Evolutionary conservation across 352 stramenopile species (phyloP), one percentile per base, ranked within the genome.

Genomic region (Pythium insidiosum): DNA sequence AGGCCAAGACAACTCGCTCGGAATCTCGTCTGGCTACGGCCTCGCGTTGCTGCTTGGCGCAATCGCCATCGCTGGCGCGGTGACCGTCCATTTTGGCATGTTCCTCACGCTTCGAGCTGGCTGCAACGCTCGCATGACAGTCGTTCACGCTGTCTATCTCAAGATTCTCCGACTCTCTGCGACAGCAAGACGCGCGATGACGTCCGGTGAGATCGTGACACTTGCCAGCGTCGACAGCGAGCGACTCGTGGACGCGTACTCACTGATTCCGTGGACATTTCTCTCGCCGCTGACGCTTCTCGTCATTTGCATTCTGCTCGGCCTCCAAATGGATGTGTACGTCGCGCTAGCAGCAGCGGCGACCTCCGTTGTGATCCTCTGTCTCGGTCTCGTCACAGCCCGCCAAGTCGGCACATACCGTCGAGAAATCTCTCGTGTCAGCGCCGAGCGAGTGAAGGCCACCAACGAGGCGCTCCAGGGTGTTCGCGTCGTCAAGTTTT

Each of bases 381-480:
- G 50, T 12, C 40, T 58, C 6, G 61, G 56, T 13, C 57, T 64
- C 20, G 52, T 42, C 11, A 72, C 64, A 4, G 71, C 66, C 0
- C 55, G 52, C 11, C 46, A 53, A 10, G 64, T 76, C 21, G 66
- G 66, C 5, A 38, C 40, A 3, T 73, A 73, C 34, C 47, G 62
- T 11, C 59, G 53, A 5, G 47, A 51, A 16, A 73, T 76, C 30
- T 63, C 61, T 0, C 45, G 42, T 2, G 47, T 73, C 16, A 68
- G 59, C 36, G 66, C 59, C 2, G 62, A 73, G 4, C 63, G 88
- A 5, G 73, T 97, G 19, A 91, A 93, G 55, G 77, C 93, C 43
- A 83, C 88, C 25, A 88, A 83, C 47, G 88, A 96, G 61, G 73
- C 89, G 24, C 61, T 97, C 11, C 47, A 71, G n/a, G 85, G 84